Evolutionary conservation across 2,329 filamentous ascomycete species (phyloP), one percentile per base, ranked within the genome.

Genomic region (Fulvia fulva): DNA sequence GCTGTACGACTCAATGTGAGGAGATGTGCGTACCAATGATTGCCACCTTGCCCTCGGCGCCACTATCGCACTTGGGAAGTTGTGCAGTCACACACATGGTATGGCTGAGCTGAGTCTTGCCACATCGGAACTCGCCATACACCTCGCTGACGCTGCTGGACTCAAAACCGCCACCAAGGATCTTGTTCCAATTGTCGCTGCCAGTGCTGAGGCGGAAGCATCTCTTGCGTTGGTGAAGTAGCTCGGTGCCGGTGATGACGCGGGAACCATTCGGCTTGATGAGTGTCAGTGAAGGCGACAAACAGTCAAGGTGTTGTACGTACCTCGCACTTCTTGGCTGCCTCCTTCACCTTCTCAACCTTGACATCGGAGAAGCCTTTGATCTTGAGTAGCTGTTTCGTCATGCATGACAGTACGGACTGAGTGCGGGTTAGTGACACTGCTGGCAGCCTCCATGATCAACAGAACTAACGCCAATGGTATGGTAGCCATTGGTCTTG

Each of bases 351-450:
- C 71, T 88, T 88, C 63, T 88, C 86, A 3, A 88, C 86, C 71
- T 88, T 88, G 67, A 84, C 78, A 69, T 88, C 86, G 57, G 85
- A 87, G 72, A 88, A 87, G 8, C 86, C 86, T 67, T 87, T 87
- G 71, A 88, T 87, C 70, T 84, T 87, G 54, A 84, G 73, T 16
- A 88, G 76, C 19, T 78, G 83, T 66, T 80, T 82, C 53, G 83
- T 80, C 44, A 83, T 86, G 16, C 83, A 82, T 16, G 79, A 76
- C 63, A 85, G 80, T 34, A 88, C 82, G 46, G 82, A 81, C 83
- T 86, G 64, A 16, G 50, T 11, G 14, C 28, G n/a, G 14, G 34
- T 51, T 7, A 32, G 51, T 34, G 22, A 28, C 14, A 25, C 23
- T 25, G 26, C n/a, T 12, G 28, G 26, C 16, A 50, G 8, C 16